Percentiles rank a stretch among this genome's conserved stretches.
Evolutionary conservation across 306 rosid genomes (phyloP).

Genomic region (Abrus precatorius): DNA sequence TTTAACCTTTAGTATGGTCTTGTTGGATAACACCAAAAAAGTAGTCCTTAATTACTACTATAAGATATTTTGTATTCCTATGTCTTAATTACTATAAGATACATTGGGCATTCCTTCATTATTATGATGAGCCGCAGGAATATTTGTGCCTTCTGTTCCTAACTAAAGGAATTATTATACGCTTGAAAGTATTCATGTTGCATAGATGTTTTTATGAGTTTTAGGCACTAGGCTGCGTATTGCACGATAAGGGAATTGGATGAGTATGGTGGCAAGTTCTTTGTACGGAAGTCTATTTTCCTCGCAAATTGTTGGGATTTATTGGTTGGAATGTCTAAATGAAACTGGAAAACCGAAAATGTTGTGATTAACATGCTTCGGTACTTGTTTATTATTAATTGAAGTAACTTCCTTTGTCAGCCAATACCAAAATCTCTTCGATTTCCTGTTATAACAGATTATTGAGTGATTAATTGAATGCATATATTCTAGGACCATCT

Average conservation of each 20-base stretch:
- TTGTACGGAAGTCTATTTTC: slow-evolving; percentile 19
- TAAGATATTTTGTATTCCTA: neutral
- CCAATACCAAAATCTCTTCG: slow-evolving; percentile 19
- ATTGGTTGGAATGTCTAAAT: slow-evolving; percentile 29
- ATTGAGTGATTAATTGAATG: slow-evolving; percentile 33
- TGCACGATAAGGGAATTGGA: neutral
- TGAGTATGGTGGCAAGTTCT: neutral
- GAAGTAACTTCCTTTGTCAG: slow-evolving; percentile 18
- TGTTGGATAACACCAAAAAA: slow-evolving; percentile 4
- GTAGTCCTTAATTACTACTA: neutral
- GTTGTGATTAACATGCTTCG: slow-evolving; percentile 24
- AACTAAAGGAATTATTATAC: neutral
- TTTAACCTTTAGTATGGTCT: neutral
- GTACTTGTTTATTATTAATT: slow-evolving; percentile 22
- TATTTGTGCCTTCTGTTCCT: slow-evolving; percentile 26
- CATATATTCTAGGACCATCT: slow-evolving; percentile 1
- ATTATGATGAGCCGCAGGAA: neutral
- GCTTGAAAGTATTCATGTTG: neutral
- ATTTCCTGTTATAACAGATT: neutral
- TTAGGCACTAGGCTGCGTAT: neutral
- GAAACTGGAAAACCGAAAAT: slow-evolving; percentile 17
- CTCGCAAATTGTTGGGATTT: slow-evolving; percentile 14
- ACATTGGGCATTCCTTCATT: neutral
- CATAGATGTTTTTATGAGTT: neutral
- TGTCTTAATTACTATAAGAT: slow-evolving; percentile 2